Evolutionary conservation across 331 rosid species (phyloP).

Genomic region (Dryas integrifolia): DNA sequence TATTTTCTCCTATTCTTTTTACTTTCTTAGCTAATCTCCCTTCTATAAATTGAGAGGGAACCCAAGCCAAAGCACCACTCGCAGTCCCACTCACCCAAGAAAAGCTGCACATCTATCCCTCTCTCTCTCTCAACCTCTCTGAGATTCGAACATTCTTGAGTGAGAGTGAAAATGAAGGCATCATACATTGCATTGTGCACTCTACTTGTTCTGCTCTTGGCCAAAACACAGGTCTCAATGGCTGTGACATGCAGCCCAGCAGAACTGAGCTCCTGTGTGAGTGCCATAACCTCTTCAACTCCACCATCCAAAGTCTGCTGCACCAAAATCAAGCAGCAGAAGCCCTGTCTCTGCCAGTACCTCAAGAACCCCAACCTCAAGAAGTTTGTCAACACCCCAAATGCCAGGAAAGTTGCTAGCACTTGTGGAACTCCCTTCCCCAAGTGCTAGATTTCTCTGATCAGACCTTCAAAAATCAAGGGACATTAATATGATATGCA

Average conservation of each 20-base stretch:
- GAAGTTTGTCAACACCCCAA: constrained; percentile 79
- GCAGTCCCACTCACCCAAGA: not conserved
- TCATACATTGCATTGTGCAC: constrained; percentile 42
- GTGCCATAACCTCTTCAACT: constrained; percentile 70
- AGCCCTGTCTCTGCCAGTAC: constrained; percentile 88
- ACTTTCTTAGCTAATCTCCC: no score
- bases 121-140: not conserved
- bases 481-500: constrained; percentile 5
- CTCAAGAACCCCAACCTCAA: constrained; percentile 78
- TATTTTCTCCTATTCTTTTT: not conserved
- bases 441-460: constrained; percentile 36
- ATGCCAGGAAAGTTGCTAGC: constrained; percentile 83
- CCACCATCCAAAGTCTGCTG: constrained; percentile 78
- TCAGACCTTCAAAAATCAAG: constrained; percentile 3
- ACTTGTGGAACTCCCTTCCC: constrained; percentile 93
- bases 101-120: not conserved
- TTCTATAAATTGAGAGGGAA: constrained; percentile 59
- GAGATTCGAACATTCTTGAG: constrained; percentile 9
- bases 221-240: constrained; percentile 43
- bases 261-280: constrained; percentile 76
- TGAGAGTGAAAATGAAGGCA: constrained; percentile 55
- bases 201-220: constrained; percentile 45
- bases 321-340: constrained; percentile 83
- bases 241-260: constrained; percentile 86
- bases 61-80: constrained; percentile 33